Percentiles rank a stretch among this genome's conserved stretches.
phyloP scores from a whole-genome alignment of 148 eudicot species.

The Gaultheria prostrata region DNA sequence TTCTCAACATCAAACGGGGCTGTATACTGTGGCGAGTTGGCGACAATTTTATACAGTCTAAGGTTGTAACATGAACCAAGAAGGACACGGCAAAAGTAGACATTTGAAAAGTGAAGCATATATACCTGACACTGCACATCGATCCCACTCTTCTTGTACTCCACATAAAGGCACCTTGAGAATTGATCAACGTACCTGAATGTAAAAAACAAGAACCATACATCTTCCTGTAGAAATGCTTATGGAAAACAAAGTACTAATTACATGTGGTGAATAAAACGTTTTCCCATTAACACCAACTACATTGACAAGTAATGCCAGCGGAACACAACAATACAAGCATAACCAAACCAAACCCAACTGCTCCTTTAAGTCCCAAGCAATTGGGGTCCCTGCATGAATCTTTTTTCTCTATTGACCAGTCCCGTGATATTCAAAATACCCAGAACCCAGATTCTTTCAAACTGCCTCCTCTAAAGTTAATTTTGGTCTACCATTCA shows the following conservation, averaged over 20 bases:
- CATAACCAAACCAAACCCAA: not conserved
- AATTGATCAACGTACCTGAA: constrained; percentile 69
- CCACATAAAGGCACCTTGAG: constrained; percentile 64
- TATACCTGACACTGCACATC: constrained; percentile 88
- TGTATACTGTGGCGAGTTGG: too few species aligned
- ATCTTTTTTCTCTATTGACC: too few species aligned
- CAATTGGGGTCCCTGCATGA: too few species aligned
- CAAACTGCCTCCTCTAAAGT: too few species aligned
- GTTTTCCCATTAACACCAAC: not conserved
- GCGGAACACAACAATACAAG: not conserved
- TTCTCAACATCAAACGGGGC: too few species aligned
- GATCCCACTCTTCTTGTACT: constrained; percentile 68
- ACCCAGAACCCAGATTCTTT: too few species aligned
- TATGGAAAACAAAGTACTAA: not conserved
- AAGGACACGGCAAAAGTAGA: not conserved
- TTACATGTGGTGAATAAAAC: not conserved
- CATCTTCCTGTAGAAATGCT: not conserved
- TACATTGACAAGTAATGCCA: not conserved
- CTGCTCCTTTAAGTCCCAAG: too few species aligned
- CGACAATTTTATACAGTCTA: not conserved
- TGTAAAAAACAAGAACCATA: constrained; percentile 10
- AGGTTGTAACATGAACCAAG: constrained; percentile 3
- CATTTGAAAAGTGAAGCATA: constrained; percentile 16
- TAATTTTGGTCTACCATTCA: too few species aligned
- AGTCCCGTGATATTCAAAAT: too few species aligned